Evolutionary conservation across 2,329 filamentous ascomycete genomes (phyloP), one percentile per base, ranked within the genome.

Genomic region (Monilinia fructigena): DNA sequence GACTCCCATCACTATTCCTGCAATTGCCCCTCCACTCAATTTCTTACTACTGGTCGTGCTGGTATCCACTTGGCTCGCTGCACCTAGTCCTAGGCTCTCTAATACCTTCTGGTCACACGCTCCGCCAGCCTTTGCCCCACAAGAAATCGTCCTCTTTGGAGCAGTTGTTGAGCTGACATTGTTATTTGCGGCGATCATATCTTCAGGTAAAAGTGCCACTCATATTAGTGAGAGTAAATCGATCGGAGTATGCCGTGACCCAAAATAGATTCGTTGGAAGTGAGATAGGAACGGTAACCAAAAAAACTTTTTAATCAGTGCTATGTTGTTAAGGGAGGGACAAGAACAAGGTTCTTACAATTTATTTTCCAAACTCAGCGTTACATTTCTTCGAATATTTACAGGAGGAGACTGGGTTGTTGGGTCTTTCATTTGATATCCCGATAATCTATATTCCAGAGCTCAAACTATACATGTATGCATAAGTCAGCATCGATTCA

Each of bases 171-270:
- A 55, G 50, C n/a, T 47, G 23, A 63, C 38, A 23, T 63, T 55
- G 11, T 55, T 18, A 23, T 63, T 63, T 35, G 61, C 61, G 10
- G 50, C 52, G 23, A 12, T 11, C 23, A 63, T 52, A 42, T 63
- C 26, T 16, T 55, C 61, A 23, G 50, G 38, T 4, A 63, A 47
- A 47, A 54, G 48, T 40, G 18, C 61, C 61, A 11, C 18, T 63
- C 61, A 63, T 63, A 40, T 55, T 55, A 23, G 50, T 63, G 18
- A 63, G 50, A 23, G 52, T 55, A 26, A 63, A 63, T n/a, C 61
- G 61, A 8, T 63, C 40, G 4, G 61, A 63, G 50, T 55, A 63
- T 35, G 61, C 28, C 42, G 61, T 63, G n/a, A 63, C 38, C 61
- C 61, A 63, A 63, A 26, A 63, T 63, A 23, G 61, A 63, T 63